Evolutionary conservation across 2,329 filamentous ascomycete genomes (phyloP).

Genomic region (Paracamarosporium sp.): DNA sequence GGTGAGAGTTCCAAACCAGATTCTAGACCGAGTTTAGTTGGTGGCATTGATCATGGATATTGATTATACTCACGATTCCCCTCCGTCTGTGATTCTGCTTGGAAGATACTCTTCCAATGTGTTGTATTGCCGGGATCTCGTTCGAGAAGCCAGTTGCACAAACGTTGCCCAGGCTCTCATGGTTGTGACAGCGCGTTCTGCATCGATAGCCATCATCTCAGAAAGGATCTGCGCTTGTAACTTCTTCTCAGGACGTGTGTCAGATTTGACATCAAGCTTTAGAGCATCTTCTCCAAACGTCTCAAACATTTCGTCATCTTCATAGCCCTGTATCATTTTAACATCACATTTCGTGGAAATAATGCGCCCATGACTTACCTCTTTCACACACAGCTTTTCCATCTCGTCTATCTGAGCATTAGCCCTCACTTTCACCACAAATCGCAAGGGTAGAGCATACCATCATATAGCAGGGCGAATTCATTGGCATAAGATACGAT

Average conservation of each 20-base stretch:
- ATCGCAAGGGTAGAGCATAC: conserved; percentile 15
- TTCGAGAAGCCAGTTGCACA: conserved; percentile 12
- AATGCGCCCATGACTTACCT: too few species aligned
- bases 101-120: conserved; percentile 26
- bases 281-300: too few species aligned
- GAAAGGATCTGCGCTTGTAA: conserved; percentile 21
- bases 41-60: too few species aligned
- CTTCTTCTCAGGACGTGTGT: conserved; percentile 11
- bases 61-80: conserved; percentile 25
- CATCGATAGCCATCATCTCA: conserved; percentile 24
- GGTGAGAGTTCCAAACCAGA: conserved; percentile 39
- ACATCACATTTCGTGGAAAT: too few species aligned
- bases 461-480: conserved; percentile 51
- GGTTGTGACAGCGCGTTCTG: conserved; percentile 11
- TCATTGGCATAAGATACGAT: conserved; percentile 51
- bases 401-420: too few species aligned
- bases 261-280: too few species aligned
- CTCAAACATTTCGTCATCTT: conserved; percentile 9
- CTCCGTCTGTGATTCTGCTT: conserved; percentile 18
- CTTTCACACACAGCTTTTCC: too few species aligned
- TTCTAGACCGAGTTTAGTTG: too few species aligned
- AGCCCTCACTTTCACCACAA: too few species aligned
- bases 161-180: conserved; percentile 27
- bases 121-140: conserved; percentile 6
- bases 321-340: neutral